Percentiles rank a stretch among this genome's conserved stretches.
Conservation (phyloP, 2,329 filamentous ascomycete genomes). For the Pseudopyrenochaeta lycopersici region DNA sequence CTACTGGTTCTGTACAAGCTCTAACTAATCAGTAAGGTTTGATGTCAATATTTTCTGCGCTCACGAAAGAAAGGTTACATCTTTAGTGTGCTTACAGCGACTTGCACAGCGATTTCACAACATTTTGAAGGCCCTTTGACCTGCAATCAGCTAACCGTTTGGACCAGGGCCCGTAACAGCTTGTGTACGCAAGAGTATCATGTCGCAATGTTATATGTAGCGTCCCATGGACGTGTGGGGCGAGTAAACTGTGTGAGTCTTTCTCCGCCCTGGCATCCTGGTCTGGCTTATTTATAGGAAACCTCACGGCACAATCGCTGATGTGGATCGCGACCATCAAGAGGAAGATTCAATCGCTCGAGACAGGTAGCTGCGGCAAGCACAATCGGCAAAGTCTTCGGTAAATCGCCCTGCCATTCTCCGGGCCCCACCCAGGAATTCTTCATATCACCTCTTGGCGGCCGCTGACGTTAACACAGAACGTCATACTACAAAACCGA, state of each 20-base stretch:
- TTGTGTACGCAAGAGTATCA: background rate
- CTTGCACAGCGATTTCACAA: background rate
- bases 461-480: background rate
- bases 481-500: background rate
- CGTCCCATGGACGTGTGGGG: background rate
- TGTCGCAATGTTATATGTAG: background rate
- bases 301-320: background rate
- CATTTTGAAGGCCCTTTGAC: background rate
- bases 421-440: background rate
- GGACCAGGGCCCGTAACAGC: background rate
- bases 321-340: background rate
- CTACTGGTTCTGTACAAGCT: background rate
- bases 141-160: background rate
- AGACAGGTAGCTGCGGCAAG: background rate
- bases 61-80: background rate
- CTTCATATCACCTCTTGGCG: background rate
- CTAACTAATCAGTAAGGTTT: background rate
- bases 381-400: background rate
- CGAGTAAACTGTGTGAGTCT: background rate
- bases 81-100: background rate
- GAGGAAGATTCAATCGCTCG: background rate
- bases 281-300: background rate
- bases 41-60: background rate
- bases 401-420: background rate
- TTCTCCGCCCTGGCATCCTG: background rate